Conservation (phyloP, 495 filamentous ascomycete genomes). For the Astrothelium subdiscretum region DNA sequence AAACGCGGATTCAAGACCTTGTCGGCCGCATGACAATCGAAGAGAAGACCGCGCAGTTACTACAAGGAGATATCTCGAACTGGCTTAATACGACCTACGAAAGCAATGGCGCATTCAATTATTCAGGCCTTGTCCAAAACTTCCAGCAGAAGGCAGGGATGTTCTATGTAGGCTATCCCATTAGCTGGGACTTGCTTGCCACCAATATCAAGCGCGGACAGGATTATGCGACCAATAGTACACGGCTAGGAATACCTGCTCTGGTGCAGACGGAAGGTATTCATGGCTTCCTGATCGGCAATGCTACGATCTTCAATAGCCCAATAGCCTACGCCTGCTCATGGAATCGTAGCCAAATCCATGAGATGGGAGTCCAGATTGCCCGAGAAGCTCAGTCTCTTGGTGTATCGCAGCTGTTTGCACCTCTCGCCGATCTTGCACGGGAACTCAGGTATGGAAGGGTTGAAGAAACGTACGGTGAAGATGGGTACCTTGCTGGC, state of each 20-base stretch:
- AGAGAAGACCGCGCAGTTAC: conserved; percentile 56
- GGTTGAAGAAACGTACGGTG: conserved; percentile 58
- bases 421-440: conserved; percentile 54
- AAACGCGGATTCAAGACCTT: conserved; percentile 51
- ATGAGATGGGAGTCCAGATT: conserved; percentile 51
- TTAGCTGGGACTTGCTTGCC: conserved; percentile 49
- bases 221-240: conserved; percentile 49
- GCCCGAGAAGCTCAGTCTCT: conserved; percentile 49
- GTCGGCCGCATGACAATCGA: conserved; percentile 56
- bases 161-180: conserved; percentile 59
- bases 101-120: conserved; percentile 45
- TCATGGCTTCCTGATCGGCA: conserved; percentile 56
- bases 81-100: conserved; percentile 47
- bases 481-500: conserved; percentile 51
- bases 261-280: conserved; percentile 59
- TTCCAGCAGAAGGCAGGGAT: conserved; percentile 50
- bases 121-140: conserved; percentile 50
- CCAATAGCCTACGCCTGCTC: conserved; percentile 59
- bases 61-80: conserved; percentile 51
- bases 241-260: conserved; percentile 52
- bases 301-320: conserved; percentile 66
- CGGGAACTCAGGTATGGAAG: conserved; percentile 57
- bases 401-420: conserved; percentile 58
- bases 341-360: conserved; percentile 43
- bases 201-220: conserved; percentile 49